phyloP scores from a whole-genome alignment of 768 basidiomycete genomes.

The Macrolepiota fuliginosa region DNA sequence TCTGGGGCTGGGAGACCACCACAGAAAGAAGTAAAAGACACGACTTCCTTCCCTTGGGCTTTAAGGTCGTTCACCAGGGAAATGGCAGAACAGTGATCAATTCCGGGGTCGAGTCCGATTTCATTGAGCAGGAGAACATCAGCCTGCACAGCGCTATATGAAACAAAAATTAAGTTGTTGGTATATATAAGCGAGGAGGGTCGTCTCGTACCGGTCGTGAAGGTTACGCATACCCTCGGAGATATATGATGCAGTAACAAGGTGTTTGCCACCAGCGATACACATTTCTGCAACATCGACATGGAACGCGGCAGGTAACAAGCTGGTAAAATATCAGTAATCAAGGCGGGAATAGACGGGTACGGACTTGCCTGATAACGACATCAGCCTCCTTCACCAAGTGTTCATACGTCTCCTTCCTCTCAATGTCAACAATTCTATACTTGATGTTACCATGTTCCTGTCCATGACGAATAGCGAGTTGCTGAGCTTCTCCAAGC shows the following conservation, averaged over 20 bases:
- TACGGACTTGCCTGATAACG: constrained; percentile 68
- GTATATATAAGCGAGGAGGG: background rate
- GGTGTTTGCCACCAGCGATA: constrained; percentile 63
- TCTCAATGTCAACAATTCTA: constrained; percentile 57
- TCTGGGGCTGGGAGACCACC: constrained; percentile 89
- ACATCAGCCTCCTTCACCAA: constrained; percentile 71
- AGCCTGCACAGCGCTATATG: constrained; percentile 49
- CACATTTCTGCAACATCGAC: constrained; percentile 69
- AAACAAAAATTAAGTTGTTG: background rate
- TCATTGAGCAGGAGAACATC: constrained; percentile 83
- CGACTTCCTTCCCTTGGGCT: constrained; percentile 49
- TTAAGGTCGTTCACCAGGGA: constrained; percentile 57
- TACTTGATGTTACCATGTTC: constrained; percentile 51
- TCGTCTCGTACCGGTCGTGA: background rate
- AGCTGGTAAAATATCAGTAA: constrained; percentile 36
- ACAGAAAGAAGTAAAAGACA: constrained; percentile 87
- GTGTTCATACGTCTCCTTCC: constrained; percentile 39
- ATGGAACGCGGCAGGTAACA: constrained; percentile 80
- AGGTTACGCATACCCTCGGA: constrained; percentile 65
- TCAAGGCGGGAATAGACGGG: background rate
- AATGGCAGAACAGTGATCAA: constrained; percentile 87
- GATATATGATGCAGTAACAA: constrained; percentile 92
- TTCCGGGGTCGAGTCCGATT: constrained; percentile 86
- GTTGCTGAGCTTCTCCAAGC: constrained; percentile 48
- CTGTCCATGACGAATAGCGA: constrained; percentile 28